Evolutionary conservation across 2,329 filamentous ascomycete genomes (phyloP).

Genomic region (Pezicula neosporulosa): DNA sequence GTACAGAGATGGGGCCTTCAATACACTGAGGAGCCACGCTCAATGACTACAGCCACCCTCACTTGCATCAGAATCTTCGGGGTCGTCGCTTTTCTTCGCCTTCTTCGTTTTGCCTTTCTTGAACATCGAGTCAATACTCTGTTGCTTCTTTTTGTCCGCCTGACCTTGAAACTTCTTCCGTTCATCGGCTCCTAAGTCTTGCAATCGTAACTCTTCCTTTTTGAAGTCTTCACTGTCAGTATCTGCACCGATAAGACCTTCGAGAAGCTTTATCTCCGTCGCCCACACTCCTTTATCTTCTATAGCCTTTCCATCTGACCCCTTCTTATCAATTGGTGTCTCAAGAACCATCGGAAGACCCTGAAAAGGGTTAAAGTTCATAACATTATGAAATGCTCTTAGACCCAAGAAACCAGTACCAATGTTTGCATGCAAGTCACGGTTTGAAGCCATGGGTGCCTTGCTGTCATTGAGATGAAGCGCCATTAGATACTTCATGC

Average conservation of each 20-base stretch:
- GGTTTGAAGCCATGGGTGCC: constrained; percentile 74
- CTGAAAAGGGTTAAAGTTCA: constrained; percentile 77
- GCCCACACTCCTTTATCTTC: constrained; percentile 88
- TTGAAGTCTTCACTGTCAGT: constrained; percentile 69
- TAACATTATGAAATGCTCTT: constrained; percentile 83
- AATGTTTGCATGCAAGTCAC: constrained; percentile 94
- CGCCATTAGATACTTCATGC: constrained; percentile 75
- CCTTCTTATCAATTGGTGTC: constrained; percentile 81
- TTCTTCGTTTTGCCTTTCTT: constrained; percentile 36
- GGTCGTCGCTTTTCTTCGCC: constrained; percentile 28
- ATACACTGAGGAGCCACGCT: background rate
- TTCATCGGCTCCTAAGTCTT: constrained; percentile 66
- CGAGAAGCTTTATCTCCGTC: constrained; percentile 89
- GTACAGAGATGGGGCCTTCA: no score
- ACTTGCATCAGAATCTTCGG: constrained; percentile 17
- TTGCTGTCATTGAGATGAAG: constrained; percentile 96
- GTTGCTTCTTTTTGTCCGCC: constrained; percentile 67
- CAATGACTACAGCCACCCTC: constrained; percentile 24
- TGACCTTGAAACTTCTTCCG: constrained; percentile 74
- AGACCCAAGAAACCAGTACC: constrained; percentile 92
- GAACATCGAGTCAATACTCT: constrained; percentile 33
- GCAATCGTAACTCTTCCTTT: constrained; percentile 59
- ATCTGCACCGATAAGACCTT: constrained; percentile 84
- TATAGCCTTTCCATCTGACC: constrained; percentile 59
- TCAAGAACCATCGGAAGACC: constrained; percentile 89